Base-by-base conservation (phyloP, 2,329 filamentous ascomycete species). In the Thielaviopsis punctulata region DNA sequence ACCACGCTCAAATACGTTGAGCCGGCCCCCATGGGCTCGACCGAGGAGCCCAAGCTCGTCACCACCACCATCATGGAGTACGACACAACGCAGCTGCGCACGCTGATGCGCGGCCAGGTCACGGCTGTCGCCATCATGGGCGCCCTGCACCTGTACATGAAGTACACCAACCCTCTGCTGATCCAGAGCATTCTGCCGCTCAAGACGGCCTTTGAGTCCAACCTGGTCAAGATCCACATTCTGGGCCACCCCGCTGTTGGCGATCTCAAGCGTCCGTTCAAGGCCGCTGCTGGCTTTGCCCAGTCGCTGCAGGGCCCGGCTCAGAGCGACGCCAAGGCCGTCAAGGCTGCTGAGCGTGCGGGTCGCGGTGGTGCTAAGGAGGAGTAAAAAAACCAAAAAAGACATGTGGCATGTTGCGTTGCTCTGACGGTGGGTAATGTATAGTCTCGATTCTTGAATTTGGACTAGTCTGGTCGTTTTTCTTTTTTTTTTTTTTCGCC, bases 1-100 rank as follows among this genome's bases (percentile, higher is more conserved):
- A 95, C 89, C 22, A 95, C 92, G 2, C 81, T 98, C 65, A 96
- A 98, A 73, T 98, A 98, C 71, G 89, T 98, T 66, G 92, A 98
- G 73, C 90, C 89, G 45, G 79, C 92, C 4, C 81, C 87, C 45
- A 86, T 95, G 81, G 92, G 92, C 61, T 93, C 86, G 61, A 79
- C 82, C 63, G 92, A 96, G 69, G 89, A 95, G 70, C 82, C 85
- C 66, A 95, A 95, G 71, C 86, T 94, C 61, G 84, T 96, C 61
- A 95, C 90, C 54, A 98, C 92, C 57, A 98, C 92, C 57, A 78
- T 95, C 67, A 84, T 93, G 72, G 88, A 89, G 63, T 98, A 98
- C 76, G 92, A 98, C 69, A 75, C 80, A 62, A 72, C 77, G 61
- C 90, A 96, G 73, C 51, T 96, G 65, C 84, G 84, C 70, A 73